These are phyloP conservation scores for Tolypocladium inflatum DNA, from an alignment of 2,329 filamentous ascomycete genomes.

Conservation along the genomic window DNA sequence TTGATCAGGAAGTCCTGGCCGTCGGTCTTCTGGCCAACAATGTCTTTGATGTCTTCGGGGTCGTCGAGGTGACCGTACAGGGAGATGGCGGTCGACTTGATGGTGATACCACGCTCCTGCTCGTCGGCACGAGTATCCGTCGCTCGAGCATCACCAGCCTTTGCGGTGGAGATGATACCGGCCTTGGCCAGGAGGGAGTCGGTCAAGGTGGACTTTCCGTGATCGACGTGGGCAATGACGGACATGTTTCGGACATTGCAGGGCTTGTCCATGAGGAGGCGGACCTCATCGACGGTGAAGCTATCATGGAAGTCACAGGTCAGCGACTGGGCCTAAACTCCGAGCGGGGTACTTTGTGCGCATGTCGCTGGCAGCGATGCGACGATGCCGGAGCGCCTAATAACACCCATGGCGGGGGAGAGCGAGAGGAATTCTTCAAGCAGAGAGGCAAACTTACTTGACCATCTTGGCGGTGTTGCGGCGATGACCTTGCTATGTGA, in stretches of 20 bases:
- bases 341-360: slow-evolving; percentile 24
- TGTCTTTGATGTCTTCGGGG: slow-evolving; percentile 87
- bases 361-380: not conserved
- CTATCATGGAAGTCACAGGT: slow-evolving; percentile 44
- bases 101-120: slow-evolving; percentile 99
- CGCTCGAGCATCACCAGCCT: slow-evolving; percentile 91
- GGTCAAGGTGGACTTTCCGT: slow-evolving; percentile 99
- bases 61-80: slow-evolving; percentile 80
- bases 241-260: slow-evolving; percentile 89
- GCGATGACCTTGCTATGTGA: slow-evolving; percentile 30
- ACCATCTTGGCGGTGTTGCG: slow-evolving; percentile 94
- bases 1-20: slow-evolving; percentile 99
- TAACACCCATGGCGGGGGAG: not conserved
- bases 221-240: slow-evolving; percentile 99
- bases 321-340: slow-evolving; percentile 35
- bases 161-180: slow-evolving; percentile 97
- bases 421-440: not conserved
- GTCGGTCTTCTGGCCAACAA: slow-evolving; percentile 75
- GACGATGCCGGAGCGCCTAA: not conserved
- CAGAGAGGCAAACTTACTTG: slow-evolving; percentile 64
- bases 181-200: slow-evolving; percentile 98
- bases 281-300: slow-evolving; percentile 97
- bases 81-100: slow-evolving; percentile 99
- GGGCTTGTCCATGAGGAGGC: slow-evolving; percentile 69
- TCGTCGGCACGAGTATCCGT: slow-evolving; percentile 97